These are phyloP conservation scores for Planoprotostelium fungivorum DNA, from an alignment of 78 protist species.

Conservation along the genomic window DNA sequence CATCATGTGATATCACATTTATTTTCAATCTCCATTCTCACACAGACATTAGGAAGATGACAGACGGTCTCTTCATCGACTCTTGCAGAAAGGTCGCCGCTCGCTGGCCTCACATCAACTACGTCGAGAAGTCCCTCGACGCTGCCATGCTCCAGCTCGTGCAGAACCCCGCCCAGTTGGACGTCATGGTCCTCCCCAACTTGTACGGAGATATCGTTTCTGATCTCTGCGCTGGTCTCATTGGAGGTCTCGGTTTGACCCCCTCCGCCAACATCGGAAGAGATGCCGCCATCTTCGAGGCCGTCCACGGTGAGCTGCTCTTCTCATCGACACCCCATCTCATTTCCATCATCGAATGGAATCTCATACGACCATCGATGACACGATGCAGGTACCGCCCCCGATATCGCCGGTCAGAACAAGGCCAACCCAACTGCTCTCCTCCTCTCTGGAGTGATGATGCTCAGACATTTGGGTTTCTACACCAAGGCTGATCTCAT, in stretches of 20 bases:
- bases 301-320: conserved; percentile 65
- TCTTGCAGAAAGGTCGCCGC: conserved; percentile 67
- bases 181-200: conserved; percentile 82
- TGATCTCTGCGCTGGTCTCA: conserved; percentile 77
- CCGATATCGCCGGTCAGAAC: conserved; percentile 76
- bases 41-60: conserved; percentile 27
- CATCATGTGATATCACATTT: conserved; percentile 45
- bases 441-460: conserved; percentile 68
- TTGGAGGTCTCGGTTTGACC: conserved; percentile 83
- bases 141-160: conserved; percentile 30
- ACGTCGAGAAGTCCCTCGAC: conserved; percentile 70
- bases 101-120: conserved; percentile 75
- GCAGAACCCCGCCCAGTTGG: conserved; percentile 66
- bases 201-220: conserved; percentile 85
- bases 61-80: conserved; percentile 78
- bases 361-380: background rate
- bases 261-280: conserved; percentile 83
- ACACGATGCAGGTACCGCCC: conserved; percentile 58
- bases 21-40: background rate
- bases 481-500: conserved; percentile 27
- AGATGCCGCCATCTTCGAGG: conserved; percentile 74
- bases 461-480: conserved; percentile 76
- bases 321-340: background rate
- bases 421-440: conserved; percentile 83
- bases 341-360: background rate